These are phyloP conservation scores for Bryum argenteum DNA, from an alignment of 225 moss, liverwort and hornwort species.

Conservation along the genomic window DNA sequence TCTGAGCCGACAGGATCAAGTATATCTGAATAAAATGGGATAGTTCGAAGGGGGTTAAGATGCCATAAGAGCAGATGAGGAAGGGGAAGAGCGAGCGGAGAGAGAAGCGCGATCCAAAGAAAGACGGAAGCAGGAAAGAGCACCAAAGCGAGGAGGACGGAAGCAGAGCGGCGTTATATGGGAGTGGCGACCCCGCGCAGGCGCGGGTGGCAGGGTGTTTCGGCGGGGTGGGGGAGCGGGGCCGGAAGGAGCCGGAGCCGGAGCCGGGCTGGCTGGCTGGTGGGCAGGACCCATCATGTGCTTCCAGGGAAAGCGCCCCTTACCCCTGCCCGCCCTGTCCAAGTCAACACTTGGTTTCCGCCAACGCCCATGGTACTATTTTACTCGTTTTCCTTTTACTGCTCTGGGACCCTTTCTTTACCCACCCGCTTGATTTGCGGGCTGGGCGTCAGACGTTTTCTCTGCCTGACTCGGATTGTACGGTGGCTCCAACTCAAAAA, in stretches of 20 bases:
- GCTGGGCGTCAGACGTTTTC: constrained; percentile 10
- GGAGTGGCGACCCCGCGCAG: constrained; percentile 9
- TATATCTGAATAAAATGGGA: neutral
- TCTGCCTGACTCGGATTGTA: too few species aligned
- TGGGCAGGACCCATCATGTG: constrained; percentile 1
- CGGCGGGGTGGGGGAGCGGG: neutral
- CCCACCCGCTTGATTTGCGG: constrained; percentile 15
- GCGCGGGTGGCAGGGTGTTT: constrained; percentile 24
- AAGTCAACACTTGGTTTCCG: constrained; percentile 30
- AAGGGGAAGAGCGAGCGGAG: neutral
- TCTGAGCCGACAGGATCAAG: too few species aligned
- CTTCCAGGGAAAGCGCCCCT: constrained; percentile 19
- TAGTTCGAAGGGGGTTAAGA: neutral
- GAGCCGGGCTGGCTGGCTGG: neutral
- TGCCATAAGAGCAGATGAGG: rapidly evolving
- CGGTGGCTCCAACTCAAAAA: too few species aligned
- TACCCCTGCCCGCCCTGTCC: neutral
- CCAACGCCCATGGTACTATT: neutral
- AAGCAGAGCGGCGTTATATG: constrained; percentile 30
- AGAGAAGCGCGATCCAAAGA: neutral
- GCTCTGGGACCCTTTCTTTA: neutral
- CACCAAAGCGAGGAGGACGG: constrained; percentile 35
- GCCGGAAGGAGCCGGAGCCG: too few species aligned
- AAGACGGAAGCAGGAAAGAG: constrained; percentile 11
- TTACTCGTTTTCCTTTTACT: neutral